Evolutionary conservation across 2,329 filamentous ascomycete genomes (phyloP).

Genomic region (Exophiala spinifera): DNA sequence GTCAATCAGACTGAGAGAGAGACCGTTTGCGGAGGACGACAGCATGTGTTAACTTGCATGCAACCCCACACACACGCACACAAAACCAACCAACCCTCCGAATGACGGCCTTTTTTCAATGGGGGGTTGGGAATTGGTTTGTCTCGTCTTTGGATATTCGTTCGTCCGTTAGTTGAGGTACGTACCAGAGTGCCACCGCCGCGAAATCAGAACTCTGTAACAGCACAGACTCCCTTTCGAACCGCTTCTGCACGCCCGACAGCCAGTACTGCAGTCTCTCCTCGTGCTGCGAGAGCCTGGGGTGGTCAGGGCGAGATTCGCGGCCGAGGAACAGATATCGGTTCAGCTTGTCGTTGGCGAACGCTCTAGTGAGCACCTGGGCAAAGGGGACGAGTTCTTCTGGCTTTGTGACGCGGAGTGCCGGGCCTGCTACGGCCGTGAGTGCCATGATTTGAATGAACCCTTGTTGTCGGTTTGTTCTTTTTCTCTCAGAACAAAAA

Average conservation of each 20-base stretch:
- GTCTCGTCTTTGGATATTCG: too few relatives aligned
- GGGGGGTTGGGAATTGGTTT: too few relatives aligned
- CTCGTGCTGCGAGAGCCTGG: constrained; percentile 9
- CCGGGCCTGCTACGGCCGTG: not conserved
- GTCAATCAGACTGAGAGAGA: too few relatives aligned
- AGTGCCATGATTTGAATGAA: not conserved
- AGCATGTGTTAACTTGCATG: too few relatives aligned
- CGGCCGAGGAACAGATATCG: constrained; percentile 17
- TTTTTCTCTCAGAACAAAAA: too few relatives aligned
- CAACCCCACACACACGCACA: too few relatives aligned
- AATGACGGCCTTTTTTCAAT: too few relatives aligned
- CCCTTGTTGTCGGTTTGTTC: too few relatives aligned
- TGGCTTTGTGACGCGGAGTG: not conserved
- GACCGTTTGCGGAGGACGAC: too few relatives aligned
- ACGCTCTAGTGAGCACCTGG: constrained; percentile 13
- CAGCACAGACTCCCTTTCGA: constrained; percentile 12
- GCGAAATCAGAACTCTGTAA: constrained; percentile 16
- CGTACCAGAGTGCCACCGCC: constrained; percentile 21
- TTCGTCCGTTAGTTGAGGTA: too few relatives aligned
- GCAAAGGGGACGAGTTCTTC: constrained; percentile 6
- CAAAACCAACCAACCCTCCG: not conserved
- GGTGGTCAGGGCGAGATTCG: constrained; percentile 18
- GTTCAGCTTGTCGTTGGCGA: constrained; percentile 17
- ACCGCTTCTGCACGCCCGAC: constrained; percentile 3
- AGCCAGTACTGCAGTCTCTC: constrained; percentile 13